phyloP scores from a whole-genome alignment of 73 alveolate species.

The Breviolum minutum region DNA sequence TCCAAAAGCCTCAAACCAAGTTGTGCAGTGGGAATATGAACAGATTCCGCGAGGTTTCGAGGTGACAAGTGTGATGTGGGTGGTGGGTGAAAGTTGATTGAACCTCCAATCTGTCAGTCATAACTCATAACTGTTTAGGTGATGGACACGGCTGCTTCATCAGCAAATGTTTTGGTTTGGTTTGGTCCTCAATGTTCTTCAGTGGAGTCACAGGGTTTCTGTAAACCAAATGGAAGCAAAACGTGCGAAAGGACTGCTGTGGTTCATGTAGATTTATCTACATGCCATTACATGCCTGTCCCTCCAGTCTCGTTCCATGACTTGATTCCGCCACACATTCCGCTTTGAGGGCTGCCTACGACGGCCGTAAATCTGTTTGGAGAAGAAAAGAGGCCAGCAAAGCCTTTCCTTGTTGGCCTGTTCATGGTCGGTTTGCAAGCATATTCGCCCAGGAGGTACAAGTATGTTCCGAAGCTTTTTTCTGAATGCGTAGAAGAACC shows the following conservation, averaged over 20 bases:
- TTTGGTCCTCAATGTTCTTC: background rate
- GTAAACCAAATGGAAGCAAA: too few species aligned
- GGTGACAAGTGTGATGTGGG: background rate
- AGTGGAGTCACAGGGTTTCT: too few species aligned
- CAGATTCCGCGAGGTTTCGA: background rate
- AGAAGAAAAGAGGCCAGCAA: slow-evolving; percentile 76
- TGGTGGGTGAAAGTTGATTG: too few species aligned
- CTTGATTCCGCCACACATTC: background rate
- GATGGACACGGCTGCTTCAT: slow-evolving; percentile 55
- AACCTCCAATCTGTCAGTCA: background rate
- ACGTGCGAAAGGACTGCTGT: too few species aligned
- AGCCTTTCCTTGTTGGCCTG: background rate
- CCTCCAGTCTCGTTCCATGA: background rate
- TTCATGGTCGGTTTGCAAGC: background rate
- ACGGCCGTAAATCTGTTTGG: slow-evolving; percentile 87
- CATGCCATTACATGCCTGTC: too few species aligned
- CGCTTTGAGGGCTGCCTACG: slow-evolving; percentile 71
- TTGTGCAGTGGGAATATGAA: too few species aligned
- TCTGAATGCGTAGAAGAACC: too few species aligned
- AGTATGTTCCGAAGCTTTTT: background rate
- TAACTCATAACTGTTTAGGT: background rate
- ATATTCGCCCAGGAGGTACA: background rate
- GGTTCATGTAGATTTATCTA: too few species aligned
- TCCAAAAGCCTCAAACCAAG: background rate
- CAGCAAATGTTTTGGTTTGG: slow-evolving; percentile 80